Base-by-base conservation (phyloP, 2,329 filamentous ascomycete genomes). In the Beauveria sp. region DNA sequence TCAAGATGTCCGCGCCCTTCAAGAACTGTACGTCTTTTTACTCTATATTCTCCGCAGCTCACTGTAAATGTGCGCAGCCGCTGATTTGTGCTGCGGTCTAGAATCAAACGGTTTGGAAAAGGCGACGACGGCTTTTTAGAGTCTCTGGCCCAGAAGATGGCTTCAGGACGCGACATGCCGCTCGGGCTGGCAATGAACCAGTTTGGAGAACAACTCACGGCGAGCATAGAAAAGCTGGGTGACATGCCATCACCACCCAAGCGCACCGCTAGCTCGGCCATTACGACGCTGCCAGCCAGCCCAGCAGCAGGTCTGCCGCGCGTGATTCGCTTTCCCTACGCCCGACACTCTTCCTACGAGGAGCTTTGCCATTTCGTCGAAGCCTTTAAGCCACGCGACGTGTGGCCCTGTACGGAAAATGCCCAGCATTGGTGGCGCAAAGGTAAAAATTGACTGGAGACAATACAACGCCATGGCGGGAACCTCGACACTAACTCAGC, bases 301-400 rank as follows among this genome's bases (percentile, higher is more conserved):
- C 4, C 30, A 5, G 26, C 30, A 5, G 26, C 43, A 8, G 26
- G 22, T 0, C 68, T 83, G 2, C 74, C 80, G 0, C 74, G 67
- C 14, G 68, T 69, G 0, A 83, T 87, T 3, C 75, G 71, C 0
- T 97, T 96, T 66, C 90, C 93, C 0, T 97, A 93, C 69, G 93
- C 93, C 0, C 84, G 93, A 1, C 93, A 98, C 72, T 96, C 93
- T 0, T 96, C 91, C 0, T 93, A 95, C 63, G 77, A 79, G 0
- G 93, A 97, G 70, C 81, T 96, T 3, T 88, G 90, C 65, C 75
- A 85, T 58, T 75, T 97, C 1, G 79, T 96, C 1, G 71, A 78
- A 3, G 78, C 79, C 0, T 89, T 97, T 67, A 82, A 77, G 30
- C 92, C 92, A 0, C 84, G 76, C 51, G 91, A 97, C 67, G 78